Evolutionary conservation across 2,329 filamentous ascomycete species (phyloP).

Genomic region (Cladosporium austrohemisphaericum): DNA sequence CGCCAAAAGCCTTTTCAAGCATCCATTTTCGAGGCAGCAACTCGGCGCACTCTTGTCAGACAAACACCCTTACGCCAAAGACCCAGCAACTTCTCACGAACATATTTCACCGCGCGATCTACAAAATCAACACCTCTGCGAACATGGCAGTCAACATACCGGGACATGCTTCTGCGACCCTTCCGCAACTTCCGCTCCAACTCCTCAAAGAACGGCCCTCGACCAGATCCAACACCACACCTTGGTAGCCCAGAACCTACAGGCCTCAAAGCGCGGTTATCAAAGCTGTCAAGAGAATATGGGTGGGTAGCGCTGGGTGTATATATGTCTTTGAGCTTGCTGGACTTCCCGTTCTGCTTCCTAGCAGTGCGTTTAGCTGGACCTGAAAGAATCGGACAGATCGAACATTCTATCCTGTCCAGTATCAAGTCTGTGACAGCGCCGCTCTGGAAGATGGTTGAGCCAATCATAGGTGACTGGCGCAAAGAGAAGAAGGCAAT

Average conservation of each 20-base stretch:
- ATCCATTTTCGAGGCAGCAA: conserved; percentile 6
- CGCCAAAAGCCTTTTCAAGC: conserved; percentile 14
- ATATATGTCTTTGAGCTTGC: conserved; percentile 73
- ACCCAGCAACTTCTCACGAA: conserved; percentile 3
- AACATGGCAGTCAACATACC: conserved; percentile 12
- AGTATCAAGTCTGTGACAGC: conserved; percentile 2
- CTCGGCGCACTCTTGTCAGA: conserved; percentile 7
- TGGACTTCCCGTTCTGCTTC: conserved; percentile 96
- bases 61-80: conserved; percentile 11
- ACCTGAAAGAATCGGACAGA: conserved; percentile 76
- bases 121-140: neutral
- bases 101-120: conserved; percentile 12
- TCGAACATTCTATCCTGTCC: conserved; percentile 62
- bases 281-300: conserved; percentile 84
- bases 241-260: conserved; percentile 25
- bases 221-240: conserved; percentile 35
- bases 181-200: conserved; percentile 34
- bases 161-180: conserved; percentile 17
- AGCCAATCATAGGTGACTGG: conserved; percentile 6
- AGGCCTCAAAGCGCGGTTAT: conserved; percentile 62
- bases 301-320: conserved; percentile 93
- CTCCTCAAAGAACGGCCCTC: conserved; percentile 15
- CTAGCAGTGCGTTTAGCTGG: conserved; percentile 77
- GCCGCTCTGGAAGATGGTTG: conserved; percentile 8
- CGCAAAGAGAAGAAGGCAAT: conserved; percentile 35